Evolutionary conservation across 2,329 filamentous ascomycete genomes (phyloP).

Genomic region (Incumbomyces delicatus): DNA sequence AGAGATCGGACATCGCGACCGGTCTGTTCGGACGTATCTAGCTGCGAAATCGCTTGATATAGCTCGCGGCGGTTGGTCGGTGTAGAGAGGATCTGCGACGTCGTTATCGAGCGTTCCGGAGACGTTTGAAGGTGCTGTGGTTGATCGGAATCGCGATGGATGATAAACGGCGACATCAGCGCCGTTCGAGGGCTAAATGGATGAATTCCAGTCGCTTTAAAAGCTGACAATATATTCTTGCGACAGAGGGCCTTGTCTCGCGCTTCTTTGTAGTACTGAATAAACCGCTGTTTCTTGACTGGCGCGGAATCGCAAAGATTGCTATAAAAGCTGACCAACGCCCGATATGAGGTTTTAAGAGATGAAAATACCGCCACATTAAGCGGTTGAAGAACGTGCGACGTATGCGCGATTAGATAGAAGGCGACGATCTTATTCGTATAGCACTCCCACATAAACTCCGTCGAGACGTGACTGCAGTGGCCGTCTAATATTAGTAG

Average conservation of each 20-base stretch:
- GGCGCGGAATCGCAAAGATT: not conserved
- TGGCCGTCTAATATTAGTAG: slow-evolving; percentile 18
- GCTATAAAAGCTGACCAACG: not conserved
- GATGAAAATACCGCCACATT: slow-evolving; percentile 15
- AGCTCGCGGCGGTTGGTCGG: too few species aligned
- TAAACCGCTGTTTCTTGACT: slow-evolving; percentile 2
- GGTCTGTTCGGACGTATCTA: too few species aligned
- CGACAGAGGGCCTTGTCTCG: not conserved
- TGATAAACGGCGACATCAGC: not conserved
- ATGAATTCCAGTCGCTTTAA: not conserved
- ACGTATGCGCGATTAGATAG: slow-evolving; percentile 21
- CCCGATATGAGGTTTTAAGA: slow-evolving; percentile 8
- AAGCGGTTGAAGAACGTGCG: slow-evolving; percentile 17
- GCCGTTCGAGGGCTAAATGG: not conserved
- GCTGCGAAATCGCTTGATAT: too few species aligned
- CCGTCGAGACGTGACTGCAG: slow-evolving; percentile 12
- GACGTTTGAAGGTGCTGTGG: too few species aligned
- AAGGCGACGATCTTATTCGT: slow-evolving; percentile 15
- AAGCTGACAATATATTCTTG: not conserved
- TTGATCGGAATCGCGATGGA: too few species aligned
- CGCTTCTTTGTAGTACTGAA: slow-evolving; percentile 2
- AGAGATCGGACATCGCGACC: too few species aligned
- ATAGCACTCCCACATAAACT: slow-evolving; percentile 18
- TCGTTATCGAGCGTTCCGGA: too few species aligned
- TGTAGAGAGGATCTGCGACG: too few species aligned